Conservation (phyloP, 169 alveolate species). For the Plasmodium adleri region DNA sequence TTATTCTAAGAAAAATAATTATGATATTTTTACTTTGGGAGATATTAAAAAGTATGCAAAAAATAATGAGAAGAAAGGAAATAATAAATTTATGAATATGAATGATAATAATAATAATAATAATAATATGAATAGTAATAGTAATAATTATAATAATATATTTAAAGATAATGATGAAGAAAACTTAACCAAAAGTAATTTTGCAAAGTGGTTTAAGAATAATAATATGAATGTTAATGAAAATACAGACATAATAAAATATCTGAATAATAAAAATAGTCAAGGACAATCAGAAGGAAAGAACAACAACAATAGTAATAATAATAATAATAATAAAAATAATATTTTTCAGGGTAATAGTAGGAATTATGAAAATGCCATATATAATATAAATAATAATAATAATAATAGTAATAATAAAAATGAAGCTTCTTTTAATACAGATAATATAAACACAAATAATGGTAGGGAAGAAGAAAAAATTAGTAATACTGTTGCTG, state of each 20-base stretch:
- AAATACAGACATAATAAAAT: conserved; percentile 16
- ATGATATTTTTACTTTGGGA: conserved; percentile 59
- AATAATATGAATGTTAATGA: conserved; percentile 28
- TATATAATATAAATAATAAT: background rate
- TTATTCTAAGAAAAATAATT: conserved; percentile 16
- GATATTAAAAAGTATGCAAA: conserved; percentile 58
- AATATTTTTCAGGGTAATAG: background rate
- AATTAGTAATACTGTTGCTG: conserved; percentile 59
- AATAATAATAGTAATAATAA: background rate
- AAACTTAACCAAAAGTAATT: conserved; percentile 57
- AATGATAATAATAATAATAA: conserved; percentile 10
- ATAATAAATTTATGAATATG: background rate
- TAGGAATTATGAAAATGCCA: conserved; percentile 4
- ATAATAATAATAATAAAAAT: background rate
- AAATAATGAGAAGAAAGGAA: conserved; percentile 28
- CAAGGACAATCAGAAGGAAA: background rate
- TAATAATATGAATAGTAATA: conserved; percentile 1
- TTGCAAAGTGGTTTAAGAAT: conserved; percentile 68
- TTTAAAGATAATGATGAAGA: conserved; percentile 73
- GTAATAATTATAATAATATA: conserved; percentile 3
- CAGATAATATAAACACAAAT: background rate
- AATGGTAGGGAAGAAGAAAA: conserved; percentile 10
- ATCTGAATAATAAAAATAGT: conserved; percentile 13
- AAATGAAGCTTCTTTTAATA: background rate
- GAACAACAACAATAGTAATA: background rate